Base-by-base conservation (phyloP, 345 rosid species). In the Ailanthus altissimus region DNA sequence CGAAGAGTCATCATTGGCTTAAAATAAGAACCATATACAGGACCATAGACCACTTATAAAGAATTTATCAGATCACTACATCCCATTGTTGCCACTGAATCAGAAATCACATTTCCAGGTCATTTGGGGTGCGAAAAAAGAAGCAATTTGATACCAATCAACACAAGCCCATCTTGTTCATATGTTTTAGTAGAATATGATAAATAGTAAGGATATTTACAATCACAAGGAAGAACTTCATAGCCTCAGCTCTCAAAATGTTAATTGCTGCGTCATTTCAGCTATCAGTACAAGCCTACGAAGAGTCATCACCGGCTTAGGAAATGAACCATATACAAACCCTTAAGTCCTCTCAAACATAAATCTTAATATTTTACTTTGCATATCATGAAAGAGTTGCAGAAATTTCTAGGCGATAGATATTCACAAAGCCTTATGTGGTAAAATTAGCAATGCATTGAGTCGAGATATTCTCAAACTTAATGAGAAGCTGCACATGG, bases 201-300 rank as follows among this genome's bases (percentile, higher is more conserved):
- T 32, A 32, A 32, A 1, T 32, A 32, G 38, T 32, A 32, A 32
- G 38, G 38, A 32, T 1, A 32, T 1, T 32, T 3, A 1, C 38
- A 32, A 32, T 3, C 38, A 40, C 15, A 3, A n/a, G 6, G 50
- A 54, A 21, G 9, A 42, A 61, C 28, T n/a, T 21, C 20, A 47
- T 50, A 13, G 64, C 86, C 86, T 82, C 88, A 80, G 85, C 8
- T 62, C 43, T 64, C 20, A 65, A 43, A 28, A 56, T 76, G 42
- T 76, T 72, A 78, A 23, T 23, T 61, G 45, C 28, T 67, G 82
- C 74, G 72, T 76, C 87, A 86, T 80, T 71, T 51, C 58, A 1
- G 8, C 64, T 49, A 61, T 81, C 83, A 83, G 75, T 79, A 82
- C 87, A 87, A 86, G 87, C 85, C 86, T 84, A 83, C 86, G 64